Evolutionary conservation across 495 filamentous ascomycete species (phyloP).

Genomic region (Hyaloscypha hepaticicola): DNA sequence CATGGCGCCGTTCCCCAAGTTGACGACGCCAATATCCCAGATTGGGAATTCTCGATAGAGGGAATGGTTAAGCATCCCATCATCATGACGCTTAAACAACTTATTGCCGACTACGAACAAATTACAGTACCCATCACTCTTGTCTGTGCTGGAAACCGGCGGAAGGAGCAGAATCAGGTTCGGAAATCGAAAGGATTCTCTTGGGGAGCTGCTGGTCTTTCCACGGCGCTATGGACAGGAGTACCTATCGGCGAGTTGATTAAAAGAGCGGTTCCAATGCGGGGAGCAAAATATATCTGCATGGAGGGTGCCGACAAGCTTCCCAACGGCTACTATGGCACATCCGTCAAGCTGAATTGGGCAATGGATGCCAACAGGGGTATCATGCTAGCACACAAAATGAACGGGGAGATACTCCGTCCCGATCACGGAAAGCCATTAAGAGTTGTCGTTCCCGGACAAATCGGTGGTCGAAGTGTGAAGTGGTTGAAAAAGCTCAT

Average conservation of each 20-base stretch:
- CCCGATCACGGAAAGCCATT: conserved; percentile 91
- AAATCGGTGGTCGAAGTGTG: conserved; percentile 92
- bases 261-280: conserved; percentile 62
- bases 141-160: conserved; percentile 89
- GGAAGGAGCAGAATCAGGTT: conserved; percentile 93
- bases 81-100: conserved; percentile 69
- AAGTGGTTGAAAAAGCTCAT: conserved; percentile 92
- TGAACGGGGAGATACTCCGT: conserved; percentile 83
- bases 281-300: conserved; percentile 79
- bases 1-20: conserved; percentile 86
- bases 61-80: conserved; percentile 80
- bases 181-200: conserved; percentile 95
- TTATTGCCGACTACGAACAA: conserved; percentile 76
- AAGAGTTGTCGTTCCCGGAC: conserved; percentile 82
- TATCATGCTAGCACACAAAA: conserved; percentile 87
- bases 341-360: conserved; percentile 85
- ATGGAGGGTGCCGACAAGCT: conserved; percentile 92
- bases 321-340: conserved; percentile 90
- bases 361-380: conserved; percentile 81
- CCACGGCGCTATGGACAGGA: conserved; percentile 88
- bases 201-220: conserved; percentile 89
- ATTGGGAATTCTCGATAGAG: conserved; percentile 86
- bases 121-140: conserved; percentile 86
- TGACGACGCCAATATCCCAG: conserved; percentile 65
- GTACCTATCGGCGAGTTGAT: conserved; percentile 75